Conservation (phyloP, 768 basidiomycete genomes). For the Phanerodontia chrysosporium region DNA sequence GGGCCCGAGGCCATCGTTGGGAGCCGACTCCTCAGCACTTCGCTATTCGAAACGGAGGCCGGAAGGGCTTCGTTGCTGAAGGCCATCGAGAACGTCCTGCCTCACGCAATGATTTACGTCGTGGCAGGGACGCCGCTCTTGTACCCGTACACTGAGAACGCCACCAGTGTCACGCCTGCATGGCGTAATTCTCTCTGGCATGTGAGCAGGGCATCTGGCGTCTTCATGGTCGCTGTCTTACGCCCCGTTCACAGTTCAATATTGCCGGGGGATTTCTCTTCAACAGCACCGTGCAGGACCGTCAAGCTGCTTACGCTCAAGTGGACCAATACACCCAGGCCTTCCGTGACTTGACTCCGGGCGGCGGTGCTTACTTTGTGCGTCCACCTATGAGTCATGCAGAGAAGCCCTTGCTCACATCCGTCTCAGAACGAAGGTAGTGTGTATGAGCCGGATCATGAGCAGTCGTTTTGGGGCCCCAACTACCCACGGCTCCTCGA, state of each 20-base stretch:
- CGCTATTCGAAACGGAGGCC: constrained; percentile 20
- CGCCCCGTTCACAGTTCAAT: constrained; percentile 1
- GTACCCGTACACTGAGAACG: constrained; percentile 13
- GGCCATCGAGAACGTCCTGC: constrained; percentile 18
- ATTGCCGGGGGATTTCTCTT: constrained; percentile 9
- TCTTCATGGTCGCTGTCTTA: background rate
- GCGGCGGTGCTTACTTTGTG: constrained; percentile 30
- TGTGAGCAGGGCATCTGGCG: constrained; percentile 13
- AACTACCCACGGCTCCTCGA: constrained; percentile 28
- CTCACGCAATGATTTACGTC: constrained; percentile 22
- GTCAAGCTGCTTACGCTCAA: constrained; percentile 6
- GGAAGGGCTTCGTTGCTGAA: constrained; percentile 20
- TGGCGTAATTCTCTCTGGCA: constrained; percentile 27
- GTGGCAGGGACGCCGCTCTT: constrained; percentile 21
- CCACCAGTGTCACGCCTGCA: constrained; percentile 26
- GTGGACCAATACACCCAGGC: constrained; percentile 14
- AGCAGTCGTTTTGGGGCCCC: constrained; percentile 30
- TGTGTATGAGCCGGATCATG: constrained; percentile 30
- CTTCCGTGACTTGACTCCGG: constrained; percentile 23
- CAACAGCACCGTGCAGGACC: constrained; percentile 17
- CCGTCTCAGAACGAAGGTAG: constrained; percentile 30
- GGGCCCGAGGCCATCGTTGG: constrained; percentile 24
- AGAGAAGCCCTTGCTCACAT: background rate
- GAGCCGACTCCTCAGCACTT: constrained; percentile 25
- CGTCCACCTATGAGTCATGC: constrained; percentile 7